Percentiles rank a stretch among this genome's conserved stretches.
phyloP scores from a whole-genome alignment of 1,284 basidiomycete genomes.

The Apiotrichum mycotoxinovorans region DNA sequence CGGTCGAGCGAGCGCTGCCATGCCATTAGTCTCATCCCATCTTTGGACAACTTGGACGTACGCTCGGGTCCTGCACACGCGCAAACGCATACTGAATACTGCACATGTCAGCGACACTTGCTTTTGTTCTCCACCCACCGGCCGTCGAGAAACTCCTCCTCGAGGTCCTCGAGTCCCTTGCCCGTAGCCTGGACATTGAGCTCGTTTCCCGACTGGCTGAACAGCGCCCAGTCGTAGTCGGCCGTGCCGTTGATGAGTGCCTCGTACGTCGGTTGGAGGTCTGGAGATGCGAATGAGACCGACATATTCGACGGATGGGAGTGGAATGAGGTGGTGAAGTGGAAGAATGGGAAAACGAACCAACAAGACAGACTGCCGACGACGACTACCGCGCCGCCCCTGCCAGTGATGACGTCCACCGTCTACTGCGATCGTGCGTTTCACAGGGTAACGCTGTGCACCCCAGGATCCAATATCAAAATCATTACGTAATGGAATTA shows the following conservation, averaged over 20 bases:
- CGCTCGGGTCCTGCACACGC: constrained; percentile 81
- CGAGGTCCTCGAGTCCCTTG: constrained; percentile 80
- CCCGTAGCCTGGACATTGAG: constrained; percentile 83
- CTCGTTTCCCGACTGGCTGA: constrained; percentile 79
- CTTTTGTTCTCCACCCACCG: constrained; percentile 55
- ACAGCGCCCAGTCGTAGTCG: constrained; percentile 79
- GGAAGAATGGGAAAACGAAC: neutral
- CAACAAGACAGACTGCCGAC: no score
- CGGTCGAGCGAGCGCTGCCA: constrained; percentile 84
- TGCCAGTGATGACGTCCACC: no score
- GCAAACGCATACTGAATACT: constrained; percentile 94
- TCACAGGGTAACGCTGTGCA: no score
- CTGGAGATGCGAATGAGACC: constrained; percentile 49
- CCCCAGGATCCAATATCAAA: no score
- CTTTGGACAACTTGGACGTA: constrained; percentile 47
- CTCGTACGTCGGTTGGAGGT: constrained; percentile 74
- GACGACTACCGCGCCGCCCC: no score
- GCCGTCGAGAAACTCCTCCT: constrained; percentile 93
- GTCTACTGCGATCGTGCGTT: no score
- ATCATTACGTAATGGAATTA: no score
- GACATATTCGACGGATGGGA: constrained; percentile 37
- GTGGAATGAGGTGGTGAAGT: constrained; percentile 1
- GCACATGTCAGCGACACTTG: constrained; percentile 2
- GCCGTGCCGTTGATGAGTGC: constrained; percentile 66
- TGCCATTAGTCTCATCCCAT: neutral